phyloP scores from a whole-genome alignment of 2,329 filamentous ascomycete species.

The Epichloe bromicola region DNA sequence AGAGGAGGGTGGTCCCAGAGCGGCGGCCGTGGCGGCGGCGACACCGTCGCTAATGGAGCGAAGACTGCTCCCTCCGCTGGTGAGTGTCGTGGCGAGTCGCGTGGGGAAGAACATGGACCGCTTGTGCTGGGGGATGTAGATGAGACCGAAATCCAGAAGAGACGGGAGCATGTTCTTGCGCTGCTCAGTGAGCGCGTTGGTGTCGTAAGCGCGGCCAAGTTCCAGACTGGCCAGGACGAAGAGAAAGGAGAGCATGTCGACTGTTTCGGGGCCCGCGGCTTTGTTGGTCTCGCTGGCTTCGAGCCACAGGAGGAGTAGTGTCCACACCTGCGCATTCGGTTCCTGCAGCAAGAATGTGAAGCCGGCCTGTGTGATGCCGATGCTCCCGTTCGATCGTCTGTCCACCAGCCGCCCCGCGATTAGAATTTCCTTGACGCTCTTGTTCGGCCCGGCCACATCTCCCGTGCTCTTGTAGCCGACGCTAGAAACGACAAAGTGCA shows the following conservation, averaged over 20 bases:
- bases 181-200: conserved; percentile 64
- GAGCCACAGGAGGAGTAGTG: conserved; percentile 82
- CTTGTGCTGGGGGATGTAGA: conserved; percentile 55
- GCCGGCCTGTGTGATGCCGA: conserved; percentile 79
- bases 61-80: conserved; percentile 64
- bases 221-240: conserved; percentile 92
- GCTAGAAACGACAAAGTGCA: conserved; percentile 86
- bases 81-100: conserved; percentile 84
- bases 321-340: conserved; percentile 95
- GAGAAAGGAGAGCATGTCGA: conserved; percentile 90
- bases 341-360: conserved; percentile 94
- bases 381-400: conserved; percentile 44
- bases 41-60: conserved; percentile 58
- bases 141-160: conserved; percentile 81
- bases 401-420: conserved; percentile 72
- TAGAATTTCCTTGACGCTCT: conserved; percentile 74
- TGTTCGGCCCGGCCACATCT: conserved; percentile 44
- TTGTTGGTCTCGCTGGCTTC: conserved; percentile 55
- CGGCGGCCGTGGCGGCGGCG: conserved; percentile 47
- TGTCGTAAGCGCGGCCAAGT: conserved; percentile 83
- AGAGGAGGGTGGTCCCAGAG: conserved; percentile 22
- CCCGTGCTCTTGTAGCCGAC: conserved; percentile 41
- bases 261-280: conserved; percentile 62
- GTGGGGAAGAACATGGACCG: conserved; percentile 71
- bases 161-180: conserved; percentile 84